phyloP scores from a whole-genome alignment of 1,139 yeast species.

The Pichia sp. region DNA sequence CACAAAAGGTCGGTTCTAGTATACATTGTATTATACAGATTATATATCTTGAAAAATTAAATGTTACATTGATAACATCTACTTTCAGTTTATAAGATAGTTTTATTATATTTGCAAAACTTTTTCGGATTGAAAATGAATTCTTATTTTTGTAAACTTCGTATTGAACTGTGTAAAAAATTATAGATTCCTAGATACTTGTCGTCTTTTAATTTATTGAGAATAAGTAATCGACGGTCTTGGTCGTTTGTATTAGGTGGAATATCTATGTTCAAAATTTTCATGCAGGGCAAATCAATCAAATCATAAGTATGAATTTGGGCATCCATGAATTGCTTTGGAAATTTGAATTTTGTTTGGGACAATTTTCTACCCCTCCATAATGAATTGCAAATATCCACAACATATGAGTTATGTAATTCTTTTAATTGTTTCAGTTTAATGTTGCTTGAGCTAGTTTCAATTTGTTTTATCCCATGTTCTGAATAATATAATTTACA shows the following conservation, averaged over 20 bases:
- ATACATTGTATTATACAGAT: background rate
- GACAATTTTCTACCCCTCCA: constrained; percentile 51
- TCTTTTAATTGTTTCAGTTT: constrained; percentile 27
- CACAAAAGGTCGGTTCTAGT: background rate
- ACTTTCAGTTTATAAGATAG: background rate
- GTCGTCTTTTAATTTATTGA: background rate
- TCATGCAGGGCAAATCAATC: constrained; percentile 44
- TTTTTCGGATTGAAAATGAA: background rate
- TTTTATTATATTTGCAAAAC: background rate
- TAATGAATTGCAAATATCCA: constrained; percentile 53
- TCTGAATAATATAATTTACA: constrained; percentile 33
- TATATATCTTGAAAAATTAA: background rate
- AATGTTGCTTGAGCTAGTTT: constrained; percentile 14
- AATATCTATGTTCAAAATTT: background rate
- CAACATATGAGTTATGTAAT: constrained; percentile 48
- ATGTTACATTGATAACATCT: no score
- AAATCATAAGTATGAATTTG: constrained; percentile 20
- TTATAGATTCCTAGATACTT: constrained; percentile 1
- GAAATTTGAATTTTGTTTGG: constrained; percentile 25
- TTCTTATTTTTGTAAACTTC: constrained; percentile 1
- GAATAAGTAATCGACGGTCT: background rate
- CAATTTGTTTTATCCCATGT: constrained; percentile 21
- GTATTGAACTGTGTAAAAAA: constrained; percentile 1
- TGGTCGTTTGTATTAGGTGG: background rate
- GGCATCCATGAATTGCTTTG: constrained; percentile 33